Base-by-base conservation (phyloP, 1,139 yeast genomes). In the Hansenula lynferdii region DNA sequence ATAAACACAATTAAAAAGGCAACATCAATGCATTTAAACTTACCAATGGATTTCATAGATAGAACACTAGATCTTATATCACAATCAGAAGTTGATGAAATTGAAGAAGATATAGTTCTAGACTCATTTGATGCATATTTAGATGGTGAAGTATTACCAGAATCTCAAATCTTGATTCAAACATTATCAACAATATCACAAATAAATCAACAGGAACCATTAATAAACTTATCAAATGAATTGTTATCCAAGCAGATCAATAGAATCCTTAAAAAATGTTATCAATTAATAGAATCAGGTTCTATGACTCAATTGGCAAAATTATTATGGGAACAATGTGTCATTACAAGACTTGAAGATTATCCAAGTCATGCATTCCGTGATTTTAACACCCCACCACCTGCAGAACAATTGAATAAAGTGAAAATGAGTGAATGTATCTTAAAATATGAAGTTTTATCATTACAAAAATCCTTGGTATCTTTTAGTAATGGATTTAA, bases 51-150 rank as follows among this genome's bases (percentile, higher is more conserved):
- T 30, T 69, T 70, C 36, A 44, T 64, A 2, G 48, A 53, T 0
- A 47, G 41, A 32, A 32, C 63, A 41, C 44, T 57, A 2, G 55
- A 53, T 1, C 45, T 51, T 7, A 47, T 59, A 27, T 51, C 57
- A 9, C 56, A 58, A 19, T 37, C 50, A 3, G 53, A 46, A 4
- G 54, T 61, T 14, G 68, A 63, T 14, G 72, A 67, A 19, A 66
- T 69, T 15, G 77, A 72, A 21, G 70, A 62, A 18, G 79, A 72
- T 16, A 62, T 71, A 14, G 69, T 82, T 3, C 58, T 77, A 11
- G 84, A 78, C 19, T 67, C 80, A 0, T 83, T 77, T 58, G 90
- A 83, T 50, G 71, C 81, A 43, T 82, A 73, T 51, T 54, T 49
- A 8, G 68, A 76, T 31, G 77, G 79, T 12, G 85, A 78, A 34